Conservation (phyloP, 208 protist genomes). For the Willaertia magna region DNA sequence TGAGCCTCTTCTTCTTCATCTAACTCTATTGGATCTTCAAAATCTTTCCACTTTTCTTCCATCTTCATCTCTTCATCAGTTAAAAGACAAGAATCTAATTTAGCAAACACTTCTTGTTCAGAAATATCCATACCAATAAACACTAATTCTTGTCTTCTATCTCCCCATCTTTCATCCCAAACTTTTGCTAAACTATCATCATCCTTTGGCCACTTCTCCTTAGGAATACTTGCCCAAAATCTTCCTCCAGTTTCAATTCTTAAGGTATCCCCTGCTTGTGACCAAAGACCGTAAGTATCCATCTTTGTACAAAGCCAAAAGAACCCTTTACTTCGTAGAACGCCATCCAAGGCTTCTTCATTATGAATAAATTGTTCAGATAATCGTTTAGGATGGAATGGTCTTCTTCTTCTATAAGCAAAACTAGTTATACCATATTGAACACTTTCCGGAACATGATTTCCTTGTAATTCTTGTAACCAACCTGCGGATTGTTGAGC, state of each 20-base stretch:
- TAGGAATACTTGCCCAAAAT: not conserved
- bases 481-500: constrained; percentile 26
- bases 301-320: constrained; percentile 34
- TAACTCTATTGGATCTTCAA: constrained; percentile 26
- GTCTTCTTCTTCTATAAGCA: constrained; percentile 31
- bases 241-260: not conserved
- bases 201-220: not conserved
- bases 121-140: constrained; percentile 46
- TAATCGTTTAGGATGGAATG: constrained; percentile 47
- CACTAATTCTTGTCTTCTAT: constrained; percentile 44
- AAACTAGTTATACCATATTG: constrained; percentile 53
- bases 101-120: constrained; percentile 18
- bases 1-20: constrained; percentile 2
- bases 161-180: constrained; percentile 29
- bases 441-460: constrained; percentile 35
- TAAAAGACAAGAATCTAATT: constrained; percentile 34
- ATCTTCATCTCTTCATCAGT: constrained; percentile 37
- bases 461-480: constrained; percentile 20
- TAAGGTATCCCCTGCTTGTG: not conserved
- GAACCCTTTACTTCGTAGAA: constrained; percentile 49
- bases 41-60: constrained; percentile 27
- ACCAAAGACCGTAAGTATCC: not conserved
- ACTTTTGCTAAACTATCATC: constrained; percentile 14
- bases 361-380: constrained; percentile 14
- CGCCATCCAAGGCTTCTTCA: not conserved